Evolutionary conservation across 352 stramenopile genomes (phyloP), one percentile per base, ranked within the genome.

Genomic region (Globisporangium rhizosaccharum): DNA sequence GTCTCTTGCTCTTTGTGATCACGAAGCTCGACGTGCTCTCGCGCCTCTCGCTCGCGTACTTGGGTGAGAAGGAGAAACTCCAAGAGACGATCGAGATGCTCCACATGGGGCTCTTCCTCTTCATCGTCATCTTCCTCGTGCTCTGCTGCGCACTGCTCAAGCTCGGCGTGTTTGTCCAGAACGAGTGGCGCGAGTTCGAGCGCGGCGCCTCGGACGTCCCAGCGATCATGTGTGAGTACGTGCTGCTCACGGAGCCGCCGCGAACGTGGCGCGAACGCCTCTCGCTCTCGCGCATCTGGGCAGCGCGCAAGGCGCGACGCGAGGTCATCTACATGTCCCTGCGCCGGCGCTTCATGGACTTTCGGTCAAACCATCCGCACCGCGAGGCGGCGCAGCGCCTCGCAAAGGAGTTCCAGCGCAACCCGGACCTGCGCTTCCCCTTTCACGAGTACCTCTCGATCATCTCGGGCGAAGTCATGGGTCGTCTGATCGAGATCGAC

Each of bases 91-190:
- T 91, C 53, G 81, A 91, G 46, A 64, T 74, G 61, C 68, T 91
- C n/a, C 81, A 91, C 53, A 88, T 91, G 79, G 79, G 71, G 4
- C 67, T 91, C n/a, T 91, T 91, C 62, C 74, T 89, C 56, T 91
- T 91, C 65, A 82, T 91, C 53, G 59, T 89, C 63, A 88, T 89
- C 64, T 91, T 91, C 63, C 69, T 91, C 36, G 68, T 87, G 36
- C 69, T 91, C 17, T 89, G 82, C 63, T 71, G 74, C 17, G 73
- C 64, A 2, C 61, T 89, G 33, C 70, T 91, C 37, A 76, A 73
- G n/a, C 71, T 89, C n/a, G 79, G 82, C 9, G 75, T 77, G 53
- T 39, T 75, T 47, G 79, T 85, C 45, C 82, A 91, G 57, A 66
- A 73, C 46, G 79, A 91, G 53, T 88, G 80, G 76, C 70, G 79